phyloP scores from a whole-genome alignment of 257 asterid genomes.

The Anisodus tanguticus region DNA sequence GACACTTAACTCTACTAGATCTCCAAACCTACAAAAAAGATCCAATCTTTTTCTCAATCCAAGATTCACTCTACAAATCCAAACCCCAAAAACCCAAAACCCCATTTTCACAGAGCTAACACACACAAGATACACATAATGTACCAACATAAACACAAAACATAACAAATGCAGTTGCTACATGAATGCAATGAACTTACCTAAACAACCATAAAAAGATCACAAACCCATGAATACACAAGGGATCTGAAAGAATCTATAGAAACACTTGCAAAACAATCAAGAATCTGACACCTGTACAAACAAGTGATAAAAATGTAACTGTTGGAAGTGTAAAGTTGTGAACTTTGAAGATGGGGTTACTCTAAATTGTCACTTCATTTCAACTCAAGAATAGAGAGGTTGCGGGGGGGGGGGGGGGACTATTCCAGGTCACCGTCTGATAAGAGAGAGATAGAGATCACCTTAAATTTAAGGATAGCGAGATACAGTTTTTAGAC shows the following conservation, averaged over 20 bases:
- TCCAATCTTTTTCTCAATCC: conserved; percentile 43
- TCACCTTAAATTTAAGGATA: not conserved
- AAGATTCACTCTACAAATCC: conserved; percentile 38
- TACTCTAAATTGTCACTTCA: not conserved
- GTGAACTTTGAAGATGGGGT: conserved; percentile 28
- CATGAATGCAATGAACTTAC: conserved; percentile 36
- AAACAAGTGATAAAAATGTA: not conserved
- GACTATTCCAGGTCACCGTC: conserved; percentile 37
- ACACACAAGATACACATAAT: not conserved
- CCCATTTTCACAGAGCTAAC: conserved; percentile 26
- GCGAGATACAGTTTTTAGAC: not conserved
- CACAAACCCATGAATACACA: conserved; percentile 42
- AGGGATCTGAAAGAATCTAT: conserved; percentile 47
- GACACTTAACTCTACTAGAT: conserved; percentile 37
- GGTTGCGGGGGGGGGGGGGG: not conserved
- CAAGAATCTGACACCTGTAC: not conserved
- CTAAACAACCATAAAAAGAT: conserved; percentile 37
- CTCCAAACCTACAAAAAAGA: conserved; percentile 43
- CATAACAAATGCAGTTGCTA: conserved; percentile 25
- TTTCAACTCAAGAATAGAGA: not conserved
- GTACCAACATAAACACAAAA: conserved; percentile 17
- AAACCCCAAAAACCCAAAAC: conserved; percentile 37
- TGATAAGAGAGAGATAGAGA: not conserved
- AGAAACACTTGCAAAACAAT: not conserved
- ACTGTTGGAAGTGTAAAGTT: conserved; percentile 11